Percentiles rank a stretch among this genome's conserved stretches.
Conservation (phyloP, 306 rosid genomes). For the Heteromeles arbutifolia region DNA sequence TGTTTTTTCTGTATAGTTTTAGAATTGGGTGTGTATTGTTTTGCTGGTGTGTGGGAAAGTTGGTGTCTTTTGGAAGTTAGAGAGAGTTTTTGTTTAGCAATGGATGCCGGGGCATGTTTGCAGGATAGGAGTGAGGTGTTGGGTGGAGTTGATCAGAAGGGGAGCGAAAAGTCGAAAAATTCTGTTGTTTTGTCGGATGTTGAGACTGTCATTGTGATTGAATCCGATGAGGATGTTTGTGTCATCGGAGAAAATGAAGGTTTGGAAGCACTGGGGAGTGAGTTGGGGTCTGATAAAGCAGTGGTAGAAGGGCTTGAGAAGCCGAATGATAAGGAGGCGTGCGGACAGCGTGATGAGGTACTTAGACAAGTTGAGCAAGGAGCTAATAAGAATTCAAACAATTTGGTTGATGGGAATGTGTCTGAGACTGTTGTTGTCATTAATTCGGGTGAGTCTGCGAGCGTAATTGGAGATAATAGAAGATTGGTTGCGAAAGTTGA, state of each 20-base stretch:
- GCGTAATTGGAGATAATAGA: constrained; percentile 24
- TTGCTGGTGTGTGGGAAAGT: constrained; percentile 22
- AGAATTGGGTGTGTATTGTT: constrained; percentile 1
- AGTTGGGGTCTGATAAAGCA: constrained; percentile 28
- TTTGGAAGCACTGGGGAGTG: constrained; percentile 17
- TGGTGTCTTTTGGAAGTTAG: constrained; percentile 17
- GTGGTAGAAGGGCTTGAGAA: constrained; percentile 15
- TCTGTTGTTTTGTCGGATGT: constrained; percentile 34
- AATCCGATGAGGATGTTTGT: constrained; percentile 17
- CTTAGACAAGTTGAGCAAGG: constrained; percentile 33
- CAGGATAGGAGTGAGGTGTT: constrained; percentile 19
- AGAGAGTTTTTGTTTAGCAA: constrained; percentile 11
- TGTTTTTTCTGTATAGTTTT: background rate
- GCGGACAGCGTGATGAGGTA: constrained; percentile 10
- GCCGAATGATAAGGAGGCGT: constrained; percentile 9
- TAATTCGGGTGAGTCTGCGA: constrained; percentile 35
- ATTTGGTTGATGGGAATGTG: constrained; percentile 32
- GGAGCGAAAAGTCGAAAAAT: constrained; percentile 22
- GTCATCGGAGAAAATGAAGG: constrained; percentile 20
- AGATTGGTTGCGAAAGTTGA: constrained; percentile 29
- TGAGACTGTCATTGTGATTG: constrained; percentile 27
- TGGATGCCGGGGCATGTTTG: constrained; percentile 40
- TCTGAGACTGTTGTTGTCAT: constrained; percentile 43
- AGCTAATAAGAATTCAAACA: constrained; percentile 30
- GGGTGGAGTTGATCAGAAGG: constrained; percentile 36